Base-by-base conservation (phyloP, 2,329 filamentous ascomycete species). In the Cucurbitaria berberidis region DNA sequence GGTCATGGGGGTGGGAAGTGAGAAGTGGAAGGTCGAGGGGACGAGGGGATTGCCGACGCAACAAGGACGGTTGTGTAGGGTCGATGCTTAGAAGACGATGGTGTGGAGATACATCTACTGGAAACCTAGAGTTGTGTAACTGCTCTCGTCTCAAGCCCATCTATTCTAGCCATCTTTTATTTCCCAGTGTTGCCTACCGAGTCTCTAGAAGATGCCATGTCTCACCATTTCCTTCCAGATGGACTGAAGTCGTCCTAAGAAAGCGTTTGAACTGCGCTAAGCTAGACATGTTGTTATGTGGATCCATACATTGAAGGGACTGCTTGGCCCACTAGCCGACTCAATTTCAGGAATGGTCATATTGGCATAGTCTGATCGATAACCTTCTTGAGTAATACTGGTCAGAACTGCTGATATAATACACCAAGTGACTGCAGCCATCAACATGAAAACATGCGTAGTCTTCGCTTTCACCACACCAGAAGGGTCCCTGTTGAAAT, bases 21-120 rank as follows among this genome's bases (percentile, higher is more conserved):
- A 70, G 15, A 43, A 51, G 22, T 70, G 66, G 66, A 42, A 27
- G 18, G 65, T 69, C 11, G 57, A 66, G 43, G 66, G 56, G 1
- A 64, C 59, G 19, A 29, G 55, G 21, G 68, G 66, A 4, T 42
- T 68, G 32, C 60, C 66, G 19, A 69, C 63, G 10, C 67, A 70
- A 48, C 58, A 70, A 35, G 67, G 67, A 10, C 57, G 61, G 34
- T 36, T 69, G 27, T 70, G 66, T 52, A 63, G 58, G 45, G 52
- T 62, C 32, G 24, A 22, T 22, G 39, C 19, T 4, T 49, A 36
- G 27, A 18, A 39, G 6, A 4, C 8, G 30, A 3, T n/a, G 13
- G 15, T 16, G 15, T 15, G 5, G 1, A n/a, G 4, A 16, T n/a
- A 8, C 16, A 34, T 34, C 30, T 15, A 34, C 13, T 34, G 30